Percentiles rank a stretch among this genome's conserved stretches.
These are phyloP conservation scores for Amanita inopinata DNA, from an alignment of 768 basidiomycete species.

Conservation along the genomic window DNA sequence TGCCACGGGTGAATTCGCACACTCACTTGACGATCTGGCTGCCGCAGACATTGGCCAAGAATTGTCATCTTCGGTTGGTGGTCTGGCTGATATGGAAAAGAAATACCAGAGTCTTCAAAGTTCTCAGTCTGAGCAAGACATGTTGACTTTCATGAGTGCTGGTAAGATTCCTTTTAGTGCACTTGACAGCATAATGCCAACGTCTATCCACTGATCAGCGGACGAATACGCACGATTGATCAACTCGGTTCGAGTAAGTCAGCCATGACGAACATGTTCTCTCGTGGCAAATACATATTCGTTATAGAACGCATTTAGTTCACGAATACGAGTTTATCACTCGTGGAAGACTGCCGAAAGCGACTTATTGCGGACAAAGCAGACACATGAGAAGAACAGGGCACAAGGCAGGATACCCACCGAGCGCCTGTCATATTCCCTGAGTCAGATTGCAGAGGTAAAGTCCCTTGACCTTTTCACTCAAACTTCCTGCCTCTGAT, in stretches of 20 bases:
- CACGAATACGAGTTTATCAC: constrained; percentile 76
- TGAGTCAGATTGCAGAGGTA: constrained; percentile 76
- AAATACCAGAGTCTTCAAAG: constrained; percentile 68
- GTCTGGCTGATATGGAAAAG: constrained; percentile 65
- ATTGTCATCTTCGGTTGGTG: constrained; percentile 58
- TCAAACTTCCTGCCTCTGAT: neutral
- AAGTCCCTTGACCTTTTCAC: constrained; percentile 15
- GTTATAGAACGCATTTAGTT: constrained; percentile 72
- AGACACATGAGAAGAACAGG: constrained; percentile 73
- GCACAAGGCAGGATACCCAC: constrained; percentile 63
- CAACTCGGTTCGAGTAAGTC: constrained; percentile 70
- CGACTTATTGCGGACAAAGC: constrained; percentile 62
- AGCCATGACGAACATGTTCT: neutral
- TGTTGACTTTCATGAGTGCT: constrained; percentile 71
- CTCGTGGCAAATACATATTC: neutral
- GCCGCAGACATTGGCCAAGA: constrained; percentile 68
- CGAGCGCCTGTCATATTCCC: constrained; percentile 64
- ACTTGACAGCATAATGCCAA: neutral
- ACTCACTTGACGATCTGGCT: constrained; percentile 59
- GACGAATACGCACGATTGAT: constrained; percentile 95
- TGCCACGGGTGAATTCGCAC: constrained; percentile 73
- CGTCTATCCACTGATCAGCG: constrained; percentile 24
- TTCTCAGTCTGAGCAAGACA: constrained; percentile 73
- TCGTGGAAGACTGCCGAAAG: constrained; percentile 74
- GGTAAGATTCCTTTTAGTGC: constrained; percentile 25